Percentiles rank a stretch among this genome's conserved stretches.
These are phyloP conservation scores for Dactylella cylindrospora DNA, from an alignment of 2,329 filamentous ascomycete genomes.

Conservation along the genomic window DNA sequence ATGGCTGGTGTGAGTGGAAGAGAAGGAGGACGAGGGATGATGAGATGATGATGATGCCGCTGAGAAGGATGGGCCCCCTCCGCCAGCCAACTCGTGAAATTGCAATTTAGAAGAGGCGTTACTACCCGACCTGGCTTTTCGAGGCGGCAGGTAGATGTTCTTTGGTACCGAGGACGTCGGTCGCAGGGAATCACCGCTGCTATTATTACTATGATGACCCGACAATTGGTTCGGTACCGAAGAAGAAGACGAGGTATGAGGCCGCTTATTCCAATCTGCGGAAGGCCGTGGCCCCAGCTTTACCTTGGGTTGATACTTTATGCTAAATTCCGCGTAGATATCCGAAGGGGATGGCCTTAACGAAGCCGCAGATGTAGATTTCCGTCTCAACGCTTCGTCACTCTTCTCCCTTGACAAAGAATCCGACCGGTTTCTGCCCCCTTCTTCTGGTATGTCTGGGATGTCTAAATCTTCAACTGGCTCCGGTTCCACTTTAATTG, in stretches of 20 bases:
- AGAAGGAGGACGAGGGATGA: slow-evolving; percentile 27
- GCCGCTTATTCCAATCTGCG: slow-evolving; percentile 62
- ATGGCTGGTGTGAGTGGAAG: no score
- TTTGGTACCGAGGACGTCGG: slow-evolving; percentile 77
- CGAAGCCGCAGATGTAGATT: slow-evolving; percentile 51
- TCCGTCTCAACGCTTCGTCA: slow-evolving; percentile 44
- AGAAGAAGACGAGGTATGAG: slow-evolving; percentile 60
- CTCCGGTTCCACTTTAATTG: slow-evolving; percentile 34
- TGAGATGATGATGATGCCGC: slow-evolving; percentile 28
- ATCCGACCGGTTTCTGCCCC: slow-evolving; percentile 14
- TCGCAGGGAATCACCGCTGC: no score
- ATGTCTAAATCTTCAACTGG: slow-evolving; percentile 26
- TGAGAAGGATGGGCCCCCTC: slow-evolving; percentile 12
- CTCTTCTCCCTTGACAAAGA: slow-evolving; percentile 10
- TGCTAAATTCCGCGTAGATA: slow-evolving; percentile 53
- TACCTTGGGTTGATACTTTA: slow-evolving; percentile 70
- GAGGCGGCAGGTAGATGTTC: slow-evolving; percentile 64
- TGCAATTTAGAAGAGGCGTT: slow-evolving; percentile 51
- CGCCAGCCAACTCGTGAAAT: slow-evolving; percentile 20
- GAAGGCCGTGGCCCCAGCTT: slow-evolving; percentile 87
- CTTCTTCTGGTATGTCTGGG: slow-evolving; percentile 19
- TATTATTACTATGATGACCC: no score
- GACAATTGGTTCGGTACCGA: slow-evolving; percentile 48
- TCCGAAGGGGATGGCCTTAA: slow-evolving; percentile 55
- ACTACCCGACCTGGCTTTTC: slow-evolving; percentile 56